Conservation (phyloP, 345 rosid species). For the Nasturtium officinale region DNA sequence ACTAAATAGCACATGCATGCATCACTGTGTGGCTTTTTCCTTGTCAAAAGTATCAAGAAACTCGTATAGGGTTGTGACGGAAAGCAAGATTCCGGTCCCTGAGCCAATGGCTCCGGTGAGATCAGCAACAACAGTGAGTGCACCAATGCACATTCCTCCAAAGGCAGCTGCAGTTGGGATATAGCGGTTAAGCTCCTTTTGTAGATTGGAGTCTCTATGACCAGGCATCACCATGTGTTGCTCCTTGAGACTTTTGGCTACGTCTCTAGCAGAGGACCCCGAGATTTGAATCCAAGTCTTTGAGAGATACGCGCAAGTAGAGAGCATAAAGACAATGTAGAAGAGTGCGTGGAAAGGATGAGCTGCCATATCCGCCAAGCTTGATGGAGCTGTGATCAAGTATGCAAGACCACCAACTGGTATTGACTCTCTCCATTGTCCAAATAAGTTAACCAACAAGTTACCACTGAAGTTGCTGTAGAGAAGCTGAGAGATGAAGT, state of each 20-base stretch:
- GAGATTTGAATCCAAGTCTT: slow-evolving; percentile 7
- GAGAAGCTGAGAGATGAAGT: slow-evolving; percentile 28
- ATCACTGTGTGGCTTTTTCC: background rate
- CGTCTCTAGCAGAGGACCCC: slow-evolving; percentile 2
- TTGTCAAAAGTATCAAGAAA: slow-evolving; percentile 10
- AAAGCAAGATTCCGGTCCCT: slow-evolving; percentile 25
- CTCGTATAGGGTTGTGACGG: slow-evolving; percentile 4
- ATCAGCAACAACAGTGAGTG: slow-evolving; percentile 30
- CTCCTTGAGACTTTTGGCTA: slow-evolving; percentile 16
- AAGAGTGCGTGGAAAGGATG: slow-evolving; percentile 15
- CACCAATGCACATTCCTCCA: slow-evolving; percentile 35
- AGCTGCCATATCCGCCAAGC: background rate
- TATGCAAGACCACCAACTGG: slow-evolving; percentile 17
- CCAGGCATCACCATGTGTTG: background rate
- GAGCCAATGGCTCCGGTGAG: slow-evolving; percentile 20
- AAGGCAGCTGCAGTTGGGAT: slow-evolving; percentile 13
- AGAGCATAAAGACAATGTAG: slow-evolving; percentile 18
- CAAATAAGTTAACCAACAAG: slow-evolving; percentile 62
- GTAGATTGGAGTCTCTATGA: background rate
- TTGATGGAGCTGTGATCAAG: slow-evolving; percentile 12
- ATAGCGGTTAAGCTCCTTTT: slow-evolving; percentile 2
- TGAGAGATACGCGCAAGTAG: slow-evolving; percentile 12
- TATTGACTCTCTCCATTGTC: slow-evolving; percentile 64
- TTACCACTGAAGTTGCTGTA: slow-evolving; percentile 63
- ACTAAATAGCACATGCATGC: no score